Evolutionary conservation across 306 rosid species (phyloP), one percentile per base, ranked within the genome.

Genomic region (Castanospermum australe): DNA sequence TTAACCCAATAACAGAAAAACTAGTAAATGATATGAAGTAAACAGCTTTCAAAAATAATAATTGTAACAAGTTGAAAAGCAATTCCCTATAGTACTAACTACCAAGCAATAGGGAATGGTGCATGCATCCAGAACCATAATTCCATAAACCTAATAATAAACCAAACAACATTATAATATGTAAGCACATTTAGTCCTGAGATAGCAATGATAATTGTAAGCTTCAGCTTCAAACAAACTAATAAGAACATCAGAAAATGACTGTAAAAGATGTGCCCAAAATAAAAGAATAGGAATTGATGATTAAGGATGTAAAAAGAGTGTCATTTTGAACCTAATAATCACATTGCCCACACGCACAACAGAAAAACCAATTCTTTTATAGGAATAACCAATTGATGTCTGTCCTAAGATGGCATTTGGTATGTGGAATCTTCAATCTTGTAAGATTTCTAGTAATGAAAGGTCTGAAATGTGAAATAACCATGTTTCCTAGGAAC

Each of bases 151-250:
- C 21, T 41, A 6, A 1, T 12, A 20, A 35, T 18, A 30, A 21
- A 22, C 55, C 3, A 42, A 52, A 22, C 13, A 41, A 67, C 0
- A 9, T 39, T 39, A 67, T 42, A 45, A 61, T 36, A 22, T 47
- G 21, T 35, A 18, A 70, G 6, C 42, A 38, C 42, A 38, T 28
- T 28, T 28, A 35, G 4, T 35, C 39, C 8, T 35, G 39, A 4
- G 39, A 35, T 5, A 35, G 39, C 39, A 35, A 35, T 35, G 39
- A 6, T 35, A 35, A 35, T 4, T 35, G 47, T 14, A 76, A 32
- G 48, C n/a, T 75, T 75, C 50, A 33, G 71, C 48, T 35, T 64
- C 51, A 62, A 45, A 74, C 69, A 75, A 48, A 63, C 52, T 12
- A 62, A 45, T 28, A 62, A 38, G 0, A 65, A 35, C 33, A 15